A percentile compares a stretch with the other conserved stretches of the same genome.
Conservation (phyloP, 2,329 filamentous ascomycete species). For the Rhexocercosporidium sp. region DNA sequence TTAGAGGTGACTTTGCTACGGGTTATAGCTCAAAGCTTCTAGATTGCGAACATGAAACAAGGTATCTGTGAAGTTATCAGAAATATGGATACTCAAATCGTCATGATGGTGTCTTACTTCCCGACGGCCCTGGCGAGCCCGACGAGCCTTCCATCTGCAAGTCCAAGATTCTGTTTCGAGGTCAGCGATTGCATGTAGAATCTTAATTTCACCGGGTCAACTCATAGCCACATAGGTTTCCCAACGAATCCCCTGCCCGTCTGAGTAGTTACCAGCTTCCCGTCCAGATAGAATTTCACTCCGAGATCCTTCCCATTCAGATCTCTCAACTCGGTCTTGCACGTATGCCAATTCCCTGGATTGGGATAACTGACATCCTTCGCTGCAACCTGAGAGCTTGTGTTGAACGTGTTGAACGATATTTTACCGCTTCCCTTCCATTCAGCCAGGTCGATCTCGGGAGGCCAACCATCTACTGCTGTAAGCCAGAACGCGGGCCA, state of each 20-base stretch:
- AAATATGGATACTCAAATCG: background rate
- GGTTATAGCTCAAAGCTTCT: background rate
- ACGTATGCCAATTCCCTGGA: constrained; percentile 52
- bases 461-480: constrained; percentile 59
- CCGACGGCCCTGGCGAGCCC: background rate
- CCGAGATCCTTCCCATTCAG: constrained; percentile 55
- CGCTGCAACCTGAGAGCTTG: constrained; percentile 51
- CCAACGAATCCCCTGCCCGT: constrained; percentile 55
- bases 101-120: background rate
- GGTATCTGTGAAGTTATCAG: background rate
- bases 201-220: background rate
- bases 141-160: background rate
- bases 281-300: constrained; percentile 61
- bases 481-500: constrained; percentile 67
- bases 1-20: background rate
- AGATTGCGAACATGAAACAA: background rate
- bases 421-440: constrained; percentile 63
- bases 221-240: constrained; percentile 43
- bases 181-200: background rate
- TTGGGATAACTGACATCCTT: constrained; percentile 54
- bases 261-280: constrained; percentile 53
- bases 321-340: constrained; percentile 57
- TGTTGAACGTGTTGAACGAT: constrained; percentile 61
- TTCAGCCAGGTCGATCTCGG: constrained; percentile 64
- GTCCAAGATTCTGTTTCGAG: background rate